Percentiles rank a stretch among this genome's conserved stretches.
Evolutionary conservation across 2,329 filamentous ascomycete genomes (phyloP).

Genomic region (Colletotrichum theobromicola): DNA sequence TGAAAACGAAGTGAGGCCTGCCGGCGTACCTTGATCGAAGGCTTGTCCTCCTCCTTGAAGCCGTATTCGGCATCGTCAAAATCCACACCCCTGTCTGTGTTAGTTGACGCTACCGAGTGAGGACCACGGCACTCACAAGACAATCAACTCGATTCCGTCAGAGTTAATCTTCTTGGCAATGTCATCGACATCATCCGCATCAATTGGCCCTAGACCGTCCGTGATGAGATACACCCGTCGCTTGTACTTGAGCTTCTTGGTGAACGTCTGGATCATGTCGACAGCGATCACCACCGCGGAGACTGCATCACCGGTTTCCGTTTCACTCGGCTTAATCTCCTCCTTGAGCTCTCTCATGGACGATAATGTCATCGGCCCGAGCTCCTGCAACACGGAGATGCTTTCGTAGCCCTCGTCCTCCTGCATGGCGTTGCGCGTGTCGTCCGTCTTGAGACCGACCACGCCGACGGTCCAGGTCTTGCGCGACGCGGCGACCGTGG

Average conservation of each 20-base stretch:
- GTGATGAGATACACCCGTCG: slow-evolving; percentile 86
- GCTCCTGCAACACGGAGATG: slow-evolving; percentile 79
- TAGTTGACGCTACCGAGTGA: background rate
- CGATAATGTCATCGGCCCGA: slow-evolving; percentile 66
- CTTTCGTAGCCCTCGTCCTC: slow-evolving; percentile 79
- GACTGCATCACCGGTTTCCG: slow-evolving; percentile 78
- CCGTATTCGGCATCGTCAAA: slow-evolving; percentile 92
- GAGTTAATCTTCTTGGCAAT: slow-evolving; percentile 78
- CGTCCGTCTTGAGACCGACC: slow-evolving; percentile 82
- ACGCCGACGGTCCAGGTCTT: slow-evolving; percentile 78
- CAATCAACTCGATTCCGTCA: slow-evolving; percentile 75
- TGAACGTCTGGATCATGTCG: slow-evolving; percentile 81
- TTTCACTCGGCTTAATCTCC: slow-evolving; percentile 70
- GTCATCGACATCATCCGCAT: slow-evolving; percentile 71
- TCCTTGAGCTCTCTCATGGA: slow-evolving; percentile 70
- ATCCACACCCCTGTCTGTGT: slow-evolving; percentile 70
- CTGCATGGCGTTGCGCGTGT: slow-evolving; percentile 71
- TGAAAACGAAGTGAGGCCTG: background rate
- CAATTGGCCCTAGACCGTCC: slow-evolving; percentile 76
- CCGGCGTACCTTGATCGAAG: slow-evolving; percentile 64
- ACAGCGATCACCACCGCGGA: slow-evolving; percentile 87
- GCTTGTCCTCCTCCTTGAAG: slow-evolving; percentile 90
- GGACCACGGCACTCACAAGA: slow-evolving; percentile 66
- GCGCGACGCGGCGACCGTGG: slow-evolving; percentile 70
- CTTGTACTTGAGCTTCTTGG: slow-evolving; percentile 82